Percentiles rank a stretch among this genome's conserved stretches.
phyloP scores from a whole-genome alignment of 2,329 filamentous ascomycete genomes.

The Trichoderma sp. region DNA sequence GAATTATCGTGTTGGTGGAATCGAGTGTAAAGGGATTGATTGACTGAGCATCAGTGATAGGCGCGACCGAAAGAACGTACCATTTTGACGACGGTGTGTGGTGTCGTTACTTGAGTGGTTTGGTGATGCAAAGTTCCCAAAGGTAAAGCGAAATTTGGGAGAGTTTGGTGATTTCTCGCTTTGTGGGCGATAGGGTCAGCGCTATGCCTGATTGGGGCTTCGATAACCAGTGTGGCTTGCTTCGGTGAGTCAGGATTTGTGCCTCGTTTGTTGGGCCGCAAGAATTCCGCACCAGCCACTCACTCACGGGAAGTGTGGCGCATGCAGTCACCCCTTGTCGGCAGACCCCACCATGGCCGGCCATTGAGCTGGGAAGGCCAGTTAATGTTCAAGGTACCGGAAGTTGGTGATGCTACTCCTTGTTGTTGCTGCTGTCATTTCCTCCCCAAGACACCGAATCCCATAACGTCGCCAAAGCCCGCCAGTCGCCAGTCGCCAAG shows the following conservation, averaged over 20 bases:
- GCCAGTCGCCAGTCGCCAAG: slow-evolving; percentile 35
- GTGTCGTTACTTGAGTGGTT: slow-evolving; percentile 47
- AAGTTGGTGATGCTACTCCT: slow-evolving; percentile 19
- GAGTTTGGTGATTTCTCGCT: slow-evolving; percentile 50
- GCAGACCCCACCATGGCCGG: slow-evolving; percentile 28
- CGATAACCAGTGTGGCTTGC: slow-evolving; percentile 21
- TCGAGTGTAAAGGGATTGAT: slow-evolving; percentile 24
- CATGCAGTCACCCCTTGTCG: slow-evolving; percentile 1
- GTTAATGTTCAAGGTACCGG: slow-evolving; percentile 15
- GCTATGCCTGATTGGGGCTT: slow-evolving; percentile 39
- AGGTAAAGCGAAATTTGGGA: slow-evolving; percentile 44
- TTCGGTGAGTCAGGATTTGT: slow-evolving; percentile 14
- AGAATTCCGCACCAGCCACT: slow-evolving; percentile 23
- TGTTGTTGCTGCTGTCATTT: neutral
- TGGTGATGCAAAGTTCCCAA: slow-evolving; percentile 48
- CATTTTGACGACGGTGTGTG: slow-evolving; percentile 54
- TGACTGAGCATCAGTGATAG: slow-evolving; percentile 24
- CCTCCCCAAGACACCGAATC: slow-evolving; percentile 14
- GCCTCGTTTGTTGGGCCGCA: slow-evolving; percentile 35
- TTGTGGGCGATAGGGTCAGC: slow-evolving; percentile 50
- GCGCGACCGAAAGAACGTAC: slow-evolving; percentile 40
- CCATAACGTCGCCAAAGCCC: slow-evolving; percentile 25
- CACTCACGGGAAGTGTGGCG: slow-evolving; percentile 5
- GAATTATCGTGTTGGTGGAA: slow-evolving; percentile 24
- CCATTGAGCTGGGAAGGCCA: slow-evolving; percentile 21